Evolutionary conservation across 306 rosid genomes (phyloP).

Genomic region (Glycine soja): DNA sequence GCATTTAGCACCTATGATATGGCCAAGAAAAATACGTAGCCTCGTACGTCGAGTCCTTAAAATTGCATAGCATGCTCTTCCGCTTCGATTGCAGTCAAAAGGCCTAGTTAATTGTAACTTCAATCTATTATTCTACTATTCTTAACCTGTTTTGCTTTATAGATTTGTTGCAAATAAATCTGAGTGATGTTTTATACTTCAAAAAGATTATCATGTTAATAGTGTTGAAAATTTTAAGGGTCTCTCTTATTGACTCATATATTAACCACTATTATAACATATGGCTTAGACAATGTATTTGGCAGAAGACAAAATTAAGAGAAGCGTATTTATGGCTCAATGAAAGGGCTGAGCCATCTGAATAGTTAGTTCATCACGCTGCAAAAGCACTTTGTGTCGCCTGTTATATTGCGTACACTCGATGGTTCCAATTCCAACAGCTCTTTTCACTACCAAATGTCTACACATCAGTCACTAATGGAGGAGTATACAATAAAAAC

Average conservation of each 20-base stretch:
- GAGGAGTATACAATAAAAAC: not conserved
- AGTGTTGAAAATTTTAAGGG: too few species aligned
- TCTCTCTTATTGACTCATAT: too few species aligned
- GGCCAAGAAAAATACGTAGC: not conserved
- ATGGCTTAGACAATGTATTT: not conserved
- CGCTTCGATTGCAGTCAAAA: not conserved
- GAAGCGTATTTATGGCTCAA: too few species aligned
- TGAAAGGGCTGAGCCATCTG: not conserved
- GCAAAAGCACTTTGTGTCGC: not conserved
- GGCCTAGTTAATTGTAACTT: not conserved
- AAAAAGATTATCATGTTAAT: too few species aligned
- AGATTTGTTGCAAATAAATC: not conserved
- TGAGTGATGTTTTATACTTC: too few species aligned
- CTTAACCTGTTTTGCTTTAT: not conserved
- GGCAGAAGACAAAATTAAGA: not conserved
- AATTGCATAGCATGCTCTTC: not conserved
- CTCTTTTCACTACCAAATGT: slow-evolving; percentile 31
- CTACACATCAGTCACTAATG: slow-evolving; percentile 31
- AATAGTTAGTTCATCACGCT: slow-evolving; percentile 6
- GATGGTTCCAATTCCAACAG: too few species aligned
- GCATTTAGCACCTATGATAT: not conserved
- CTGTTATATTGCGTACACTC: not conserved
- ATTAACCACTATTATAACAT: too few species aligned
- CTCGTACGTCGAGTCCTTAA: too few species aligned
- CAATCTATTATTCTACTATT: not conserved